Percentiles rank a stretch among this genome's conserved stretches.
Evolutionary conservation across 371 early-diverging fungal genomes (phyloP).

Genomic region (Mucor irregularis): DNA sequence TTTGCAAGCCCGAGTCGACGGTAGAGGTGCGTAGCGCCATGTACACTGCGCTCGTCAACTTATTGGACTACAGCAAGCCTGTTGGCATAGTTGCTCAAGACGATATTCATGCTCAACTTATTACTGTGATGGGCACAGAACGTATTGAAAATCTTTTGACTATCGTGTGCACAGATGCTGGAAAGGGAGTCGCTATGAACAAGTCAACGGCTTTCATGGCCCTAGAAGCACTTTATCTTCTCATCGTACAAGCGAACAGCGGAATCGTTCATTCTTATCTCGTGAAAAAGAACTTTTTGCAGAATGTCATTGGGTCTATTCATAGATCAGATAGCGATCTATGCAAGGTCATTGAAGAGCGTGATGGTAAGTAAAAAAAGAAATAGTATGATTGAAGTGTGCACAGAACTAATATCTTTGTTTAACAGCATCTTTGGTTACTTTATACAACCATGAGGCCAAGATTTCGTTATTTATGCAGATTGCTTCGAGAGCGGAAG

Average conservation of each 20-base stretch:
- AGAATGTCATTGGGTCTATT: slow-evolving; percentile 58
- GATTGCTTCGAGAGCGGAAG: slow-evolving; percentile 69
- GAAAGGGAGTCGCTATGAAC: slow-evolving; percentile 76
- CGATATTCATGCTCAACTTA: slow-evolving; percentile 45
- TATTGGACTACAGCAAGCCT: slow-evolving; percentile 58
- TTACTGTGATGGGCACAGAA: slow-evolving; percentile 44
- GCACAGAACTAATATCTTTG: background rate
- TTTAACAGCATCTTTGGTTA: slow-evolving; percentile 45
- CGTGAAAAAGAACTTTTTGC: slow-evolving; percentile 61
- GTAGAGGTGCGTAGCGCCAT: slow-evolving; percentile 73
- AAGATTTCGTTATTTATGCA: slow-evolving; percentile 78
- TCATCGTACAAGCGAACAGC: background rate
- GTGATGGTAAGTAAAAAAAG: slow-evolving; percentile 26
- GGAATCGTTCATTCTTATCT: slow-evolving; percentile 39
- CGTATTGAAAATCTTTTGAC: slow-evolving; percentile 63
- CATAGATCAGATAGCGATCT: slow-evolving; percentile 64
- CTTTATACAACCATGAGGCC: slow-evolving; percentile 70
- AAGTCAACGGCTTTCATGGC: slow-evolving; percentile 81
- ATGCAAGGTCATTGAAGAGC: slow-evolving; percentile 43
- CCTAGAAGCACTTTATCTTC: slow-evolving; percentile 63
- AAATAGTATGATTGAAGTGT: no score
- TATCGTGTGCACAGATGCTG: slow-evolving; percentile 78
- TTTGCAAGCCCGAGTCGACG: slow-evolving; percentile 54
- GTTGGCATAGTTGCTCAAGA: background rate
- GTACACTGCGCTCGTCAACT: slow-evolving; percentile 72